A percentile compares a stretch with the other conserved stretches of the same genome.
Conservation (phyloP, 2,329 filamentous ascomycete species). For the Onygenales sp. region DNA sequence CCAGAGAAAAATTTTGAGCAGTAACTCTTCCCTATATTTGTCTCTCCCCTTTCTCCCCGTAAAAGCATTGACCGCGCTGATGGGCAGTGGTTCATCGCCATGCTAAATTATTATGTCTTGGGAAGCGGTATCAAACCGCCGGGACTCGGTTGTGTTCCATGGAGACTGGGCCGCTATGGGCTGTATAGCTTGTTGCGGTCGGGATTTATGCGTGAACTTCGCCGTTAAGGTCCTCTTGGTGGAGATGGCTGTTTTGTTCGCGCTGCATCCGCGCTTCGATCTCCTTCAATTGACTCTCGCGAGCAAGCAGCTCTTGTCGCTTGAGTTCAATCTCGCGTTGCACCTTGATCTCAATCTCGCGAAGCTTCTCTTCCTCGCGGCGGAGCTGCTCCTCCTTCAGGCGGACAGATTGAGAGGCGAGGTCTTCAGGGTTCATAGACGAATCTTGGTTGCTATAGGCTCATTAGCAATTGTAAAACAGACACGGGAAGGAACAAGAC, state of each 20-base stretch:
- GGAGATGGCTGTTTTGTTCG: slow-evolving; percentile 50
- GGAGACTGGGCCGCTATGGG: not conserved
- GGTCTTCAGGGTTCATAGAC: slow-evolving; percentile 60
- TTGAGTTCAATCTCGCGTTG: slow-evolving; percentile 99
- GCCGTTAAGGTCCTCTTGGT: slow-evolving; percentile 19
- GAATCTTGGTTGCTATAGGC: slow-evolving; percentile 11
- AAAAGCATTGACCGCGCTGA: not conserved
- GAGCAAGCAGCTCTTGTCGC: slow-evolving; percentile 92
- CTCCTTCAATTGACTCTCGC: slow-evolving; percentile 96
- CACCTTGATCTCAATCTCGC: slow-evolving; percentile 98
- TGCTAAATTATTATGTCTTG: not conserved
- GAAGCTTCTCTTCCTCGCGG: slow-evolving; percentile 98
- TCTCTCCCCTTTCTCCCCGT: not conserved
- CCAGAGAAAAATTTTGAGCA: not conserved
- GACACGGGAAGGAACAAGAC: slow-evolving; percentile 32
- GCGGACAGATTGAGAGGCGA: slow-evolving; percentile 92
- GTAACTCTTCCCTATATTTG: not conserved
- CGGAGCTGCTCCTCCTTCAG: slow-evolving; percentile 99
- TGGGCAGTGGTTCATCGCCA: not conserved
- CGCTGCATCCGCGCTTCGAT: slow-evolving; percentile 96
- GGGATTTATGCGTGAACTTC: slow-evolving; percentile 13
- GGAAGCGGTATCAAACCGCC: slow-evolving; percentile 4
- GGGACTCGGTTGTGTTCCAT: not conserved
- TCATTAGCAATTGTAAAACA: not conserved
- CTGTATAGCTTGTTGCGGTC: slow-evolving; percentile 20